Conservation (phyloP, 2,329 filamentous ascomycete species). For the Alternaria hordeiaustralica region DNA sequence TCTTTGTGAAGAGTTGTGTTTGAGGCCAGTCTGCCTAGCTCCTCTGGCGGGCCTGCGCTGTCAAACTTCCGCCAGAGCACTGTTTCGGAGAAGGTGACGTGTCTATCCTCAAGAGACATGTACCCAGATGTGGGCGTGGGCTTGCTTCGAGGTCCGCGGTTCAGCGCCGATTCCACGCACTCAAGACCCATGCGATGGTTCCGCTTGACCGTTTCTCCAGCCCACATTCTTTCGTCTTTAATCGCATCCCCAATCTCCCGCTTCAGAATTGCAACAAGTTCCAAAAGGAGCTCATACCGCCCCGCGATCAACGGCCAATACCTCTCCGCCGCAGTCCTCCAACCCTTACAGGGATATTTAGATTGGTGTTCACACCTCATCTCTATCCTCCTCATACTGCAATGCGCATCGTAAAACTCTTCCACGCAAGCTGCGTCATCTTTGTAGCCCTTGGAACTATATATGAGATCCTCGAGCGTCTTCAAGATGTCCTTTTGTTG, state of each 20-base stretch:
- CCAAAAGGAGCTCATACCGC: not conserved
- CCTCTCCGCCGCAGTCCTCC: not conserved
- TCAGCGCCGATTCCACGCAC: not conserved
- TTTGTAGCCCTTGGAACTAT: not conserved
- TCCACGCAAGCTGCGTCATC: not conserved
- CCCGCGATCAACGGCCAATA: not conserved
- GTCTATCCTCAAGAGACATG: not conserved
- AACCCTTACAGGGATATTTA: not conserved
- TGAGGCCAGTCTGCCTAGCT: not conserved
- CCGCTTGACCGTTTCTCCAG: not conserved
- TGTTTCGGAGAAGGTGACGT: not conserved
- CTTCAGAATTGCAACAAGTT: not conserved
- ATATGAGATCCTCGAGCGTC: not conserved
- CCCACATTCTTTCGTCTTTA: not conserved
- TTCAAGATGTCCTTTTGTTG: not conserved
- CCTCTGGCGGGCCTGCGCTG: not conserved
- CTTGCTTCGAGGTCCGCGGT: not conserved
- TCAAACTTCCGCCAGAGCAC: not conserved
- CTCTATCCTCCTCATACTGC: not conserved
- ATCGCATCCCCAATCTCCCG: not conserved
- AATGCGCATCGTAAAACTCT: not conserved
- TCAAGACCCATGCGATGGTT: too few species aligned
- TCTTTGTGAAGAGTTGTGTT: not conserved
- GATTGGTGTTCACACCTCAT: not conserved
- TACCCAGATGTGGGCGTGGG: not conserved